Evolutionary conservation across 2,329 filamentous ascomycete genomes (phyloP).

Genomic region (Pyricularia sp.): DNA sequence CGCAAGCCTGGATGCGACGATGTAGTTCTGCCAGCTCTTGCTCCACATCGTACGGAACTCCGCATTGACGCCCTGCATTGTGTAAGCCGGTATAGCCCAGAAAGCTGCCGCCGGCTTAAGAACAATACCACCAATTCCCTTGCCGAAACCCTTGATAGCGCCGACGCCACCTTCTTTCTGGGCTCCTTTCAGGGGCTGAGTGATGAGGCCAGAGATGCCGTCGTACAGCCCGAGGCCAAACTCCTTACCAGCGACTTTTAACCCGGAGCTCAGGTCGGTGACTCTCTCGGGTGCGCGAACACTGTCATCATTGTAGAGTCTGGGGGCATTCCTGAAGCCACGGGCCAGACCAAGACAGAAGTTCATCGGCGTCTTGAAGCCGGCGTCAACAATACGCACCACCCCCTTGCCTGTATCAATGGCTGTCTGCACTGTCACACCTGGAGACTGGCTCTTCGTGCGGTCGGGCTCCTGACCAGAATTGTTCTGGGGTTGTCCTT

Average conservation of each 20-base stretch:
- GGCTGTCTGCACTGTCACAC: conserved; percentile 43
- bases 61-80: conserved; percentile 73
- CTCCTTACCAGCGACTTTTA: conserved; percentile 51
- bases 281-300: conserved; percentile 55
- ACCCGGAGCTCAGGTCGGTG: conserved; percentile 55
- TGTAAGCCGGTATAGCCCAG: conserved; percentile 68
- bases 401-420: conserved; percentile 51
- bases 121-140: conserved; percentile 59
- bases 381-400: conserved; percentile 37
- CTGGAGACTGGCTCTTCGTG: not conserved
- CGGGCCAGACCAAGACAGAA: conserved; percentile 53
- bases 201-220: conserved; percentile 54
- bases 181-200: conserved; percentile 48
- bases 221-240: conserved; percentile 57
- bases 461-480: conserved; percentile 50
- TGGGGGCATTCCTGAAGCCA: conserved; percentile 62
- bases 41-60: conserved; percentile 65
- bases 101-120: conserved; percentile 72
- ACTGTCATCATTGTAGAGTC: conserved; percentile 61
- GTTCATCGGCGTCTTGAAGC: conserved; percentile 50
- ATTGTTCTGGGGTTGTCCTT: not conserved
- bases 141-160: conserved; percentile 36
- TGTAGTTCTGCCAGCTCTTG: conserved; percentile 55
- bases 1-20: conserved; percentile 40
- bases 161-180: conserved; percentile 46